Base-by-base conservation (phyloP, 768 basidiomycete species). In the Naematelia aurantialba region DNA sequence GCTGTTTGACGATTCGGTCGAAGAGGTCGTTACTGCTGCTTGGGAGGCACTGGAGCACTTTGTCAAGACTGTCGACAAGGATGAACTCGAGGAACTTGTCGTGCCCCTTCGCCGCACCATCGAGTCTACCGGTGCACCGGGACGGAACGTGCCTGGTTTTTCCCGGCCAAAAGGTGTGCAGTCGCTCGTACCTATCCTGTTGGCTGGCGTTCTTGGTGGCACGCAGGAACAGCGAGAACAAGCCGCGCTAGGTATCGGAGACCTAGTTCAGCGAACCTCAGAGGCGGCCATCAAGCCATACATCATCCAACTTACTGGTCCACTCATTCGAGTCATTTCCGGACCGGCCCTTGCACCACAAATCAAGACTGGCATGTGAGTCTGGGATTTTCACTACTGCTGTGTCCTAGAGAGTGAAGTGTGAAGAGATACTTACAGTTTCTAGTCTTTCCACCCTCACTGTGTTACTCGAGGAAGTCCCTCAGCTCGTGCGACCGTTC, bases 191-290 rank as follows among this genome's bases (percentile, higher is more conserved):
- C 90, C 90, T 1, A 85, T 93, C 69, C 85, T 93, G 73, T 87
- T 94, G 45, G 88, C 89, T 2, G 94, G 94, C 66, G 87, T 98
- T 31, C 91, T 92, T 0, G 89, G 87, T 2, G 94, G 94, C 31
- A 97, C 84, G 75, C 93, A 93, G 76, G 93, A 97, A 60, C 91
- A 81, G 60, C 69, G 79, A 67, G 96, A 98, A 77, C 88, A 94
- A 66, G 93, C 94, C 0, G 91, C 94, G 0, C 91, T 91, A 67
- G 92, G 90, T 26, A 93, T 98, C 60, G 89, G 90, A n/a, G 94
- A 97, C 66, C 84, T 99, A 34, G 90, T 97, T 30, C 87, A 92
- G 74, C 83, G 85, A 26, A 96, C 93, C 0, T 83, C 87, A n/a
- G 85, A 86, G 70, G 78, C 77, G 17, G 85, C 91, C 0, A 89